Evolutionary conservation across 345 rosid genomes (phyloP).

Genomic region (Populus davidiana): DNA sequence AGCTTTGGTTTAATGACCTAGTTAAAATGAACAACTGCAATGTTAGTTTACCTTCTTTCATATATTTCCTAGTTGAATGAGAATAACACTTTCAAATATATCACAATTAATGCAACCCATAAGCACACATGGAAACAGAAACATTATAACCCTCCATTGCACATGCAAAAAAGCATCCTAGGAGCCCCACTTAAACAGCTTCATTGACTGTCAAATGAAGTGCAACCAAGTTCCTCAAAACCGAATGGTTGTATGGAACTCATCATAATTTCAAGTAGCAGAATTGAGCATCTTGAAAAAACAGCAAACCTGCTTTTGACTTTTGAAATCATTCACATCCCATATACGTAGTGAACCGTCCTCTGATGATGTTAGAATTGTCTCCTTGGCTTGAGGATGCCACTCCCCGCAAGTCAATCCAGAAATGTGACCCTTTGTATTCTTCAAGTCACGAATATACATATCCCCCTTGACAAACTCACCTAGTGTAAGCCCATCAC

Average conservation of each 20-base stretch:
- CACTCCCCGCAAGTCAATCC: conserved; percentile 97
- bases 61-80: conserved; percentile 1
- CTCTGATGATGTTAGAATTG: conserved; percentile 88
- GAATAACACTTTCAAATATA: conserved; percentile 2
- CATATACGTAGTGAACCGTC: conserved; percentile 94
- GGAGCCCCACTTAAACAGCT: background rate
- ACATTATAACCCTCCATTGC: background rate
- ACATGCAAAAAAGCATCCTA: background rate
- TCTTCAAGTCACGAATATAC: conserved; percentile 95
- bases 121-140: background rate
- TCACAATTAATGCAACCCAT: conserved; percentile 1
- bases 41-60: conserved; percentile 10
- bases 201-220: background rate
- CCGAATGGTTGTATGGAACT: background rate
- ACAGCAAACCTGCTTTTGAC: conserved; percentile 75
- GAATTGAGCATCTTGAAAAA: background rate
- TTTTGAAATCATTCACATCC: conserved; percentile 94
- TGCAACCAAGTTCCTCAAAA: background rate
- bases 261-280: background rate
- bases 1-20: conserved; percentile 98
- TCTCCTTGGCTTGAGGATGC: conserved; percentile 84
- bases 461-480: conserved; percentile 98
- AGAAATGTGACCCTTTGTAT: conserved; percentile 89
- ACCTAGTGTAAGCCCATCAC: conserved; percentile 92
- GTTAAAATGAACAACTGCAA: conserved; percentile 11